Percentiles rank a stretch among this genome's conserved stretches.
Conservation (phyloP, 768 basidiomycete species). For the Albatrellus ellisii region DNA sequence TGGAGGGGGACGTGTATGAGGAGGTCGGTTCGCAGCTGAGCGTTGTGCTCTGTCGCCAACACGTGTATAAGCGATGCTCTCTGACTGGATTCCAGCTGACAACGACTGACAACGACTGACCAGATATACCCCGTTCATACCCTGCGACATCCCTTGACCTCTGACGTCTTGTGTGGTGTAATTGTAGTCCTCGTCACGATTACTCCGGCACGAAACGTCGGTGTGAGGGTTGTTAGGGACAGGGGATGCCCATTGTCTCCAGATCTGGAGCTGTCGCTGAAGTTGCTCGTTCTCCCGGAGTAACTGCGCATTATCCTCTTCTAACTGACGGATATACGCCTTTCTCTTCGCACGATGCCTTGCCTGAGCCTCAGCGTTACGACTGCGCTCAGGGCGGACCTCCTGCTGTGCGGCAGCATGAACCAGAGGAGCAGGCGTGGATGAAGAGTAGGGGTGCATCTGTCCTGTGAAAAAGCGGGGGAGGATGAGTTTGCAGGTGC, state of each 20-base stretch:
- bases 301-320: constrained; percentile 64
- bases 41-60: constrained; percentile 14
- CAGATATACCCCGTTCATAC: constrained; percentile 17
- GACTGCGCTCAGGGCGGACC: constrained; percentile 55
- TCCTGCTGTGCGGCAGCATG: constrained; percentile 5
- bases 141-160: constrained; percentile 18
- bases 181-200: constrained; percentile 17
- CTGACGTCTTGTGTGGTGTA: constrained; percentile 14
- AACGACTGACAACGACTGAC: constrained; percentile 9
- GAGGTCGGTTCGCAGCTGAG: constrained; percentile 18
- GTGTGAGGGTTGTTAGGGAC: constrained; percentile 11
- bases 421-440: constrained; percentile 2
- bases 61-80: not conserved
- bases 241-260: constrained; percentile 11
- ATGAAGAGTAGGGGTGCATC: not conserved
- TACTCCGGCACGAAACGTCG: constrained; percentile 10
- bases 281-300: constrained; percentile 65
- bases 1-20: constrained; percentile 9
- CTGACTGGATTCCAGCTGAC: not conserved
- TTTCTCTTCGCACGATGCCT: constrained; percentile 86
- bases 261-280: constrained; percentile 40
- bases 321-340: constrained; percentile 81
- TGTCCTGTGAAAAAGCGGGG: no score
- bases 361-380: constrained; percentile 82
- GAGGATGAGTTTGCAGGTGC: not conserved